phyloP scores from a whole-genome alignment of 352 stramenopile genomes.

The Phytophthora palmivora region DNA sequence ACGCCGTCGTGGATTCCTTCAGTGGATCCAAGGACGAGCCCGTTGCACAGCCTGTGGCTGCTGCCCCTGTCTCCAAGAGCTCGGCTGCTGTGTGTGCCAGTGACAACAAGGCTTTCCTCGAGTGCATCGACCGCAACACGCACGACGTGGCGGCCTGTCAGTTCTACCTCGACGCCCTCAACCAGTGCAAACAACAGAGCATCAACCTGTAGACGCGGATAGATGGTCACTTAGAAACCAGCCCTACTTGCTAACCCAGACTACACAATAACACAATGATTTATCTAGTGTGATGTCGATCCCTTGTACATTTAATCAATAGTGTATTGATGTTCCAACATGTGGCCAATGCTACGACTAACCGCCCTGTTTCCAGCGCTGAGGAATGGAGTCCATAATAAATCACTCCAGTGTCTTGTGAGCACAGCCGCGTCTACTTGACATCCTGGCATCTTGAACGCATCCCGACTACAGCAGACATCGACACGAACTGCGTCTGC shows the following conservation, averaged over 20 bases:
- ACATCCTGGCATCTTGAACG: slow-evolving; percentile 1
- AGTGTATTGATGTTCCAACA: slow-evolving; percentile 19
- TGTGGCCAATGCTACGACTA: no score
- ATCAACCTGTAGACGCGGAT: slow-evolving; percentile 65
- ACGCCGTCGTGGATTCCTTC: slow-evolving; percentile 73
- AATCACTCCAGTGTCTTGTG: slow-evolving; percentile 17
- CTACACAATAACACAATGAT: slow-evolving; percentile 19
- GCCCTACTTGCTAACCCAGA: no score
- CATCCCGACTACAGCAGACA: slow-evolving; percentile 1
- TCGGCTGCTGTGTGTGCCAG: slow-evolving; percentile 50
- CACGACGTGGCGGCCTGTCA: slow-evolving; percentile 87
- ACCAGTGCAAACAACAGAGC: slow-evolving; percentile 85
- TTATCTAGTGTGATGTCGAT: slow-evolving; percentile 30
- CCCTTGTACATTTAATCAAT: slow-evolving; percentile 9
- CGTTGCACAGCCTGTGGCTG: slow-evolving; percentile 24
- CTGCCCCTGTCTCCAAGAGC: slow-evolving; percentile 16
- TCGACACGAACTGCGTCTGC: neutral
- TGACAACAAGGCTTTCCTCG: slow-evolving; percentile 81
- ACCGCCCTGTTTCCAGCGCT: slow-evolving; percentile 10
- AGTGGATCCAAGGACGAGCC: slow-evolving; percentile 57
- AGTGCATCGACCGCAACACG: slow-evolving; percentile 78
- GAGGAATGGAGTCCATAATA: slow-evolving; percentile 25
- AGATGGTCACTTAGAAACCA: no score
- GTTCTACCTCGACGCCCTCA: slow-evolving; percentile 86
- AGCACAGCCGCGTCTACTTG: slow-evolving; percentile 11